phyloP scores from a whole-genome alignment of 345 rosid genomes.

The Lepidium africanum region DNA sequence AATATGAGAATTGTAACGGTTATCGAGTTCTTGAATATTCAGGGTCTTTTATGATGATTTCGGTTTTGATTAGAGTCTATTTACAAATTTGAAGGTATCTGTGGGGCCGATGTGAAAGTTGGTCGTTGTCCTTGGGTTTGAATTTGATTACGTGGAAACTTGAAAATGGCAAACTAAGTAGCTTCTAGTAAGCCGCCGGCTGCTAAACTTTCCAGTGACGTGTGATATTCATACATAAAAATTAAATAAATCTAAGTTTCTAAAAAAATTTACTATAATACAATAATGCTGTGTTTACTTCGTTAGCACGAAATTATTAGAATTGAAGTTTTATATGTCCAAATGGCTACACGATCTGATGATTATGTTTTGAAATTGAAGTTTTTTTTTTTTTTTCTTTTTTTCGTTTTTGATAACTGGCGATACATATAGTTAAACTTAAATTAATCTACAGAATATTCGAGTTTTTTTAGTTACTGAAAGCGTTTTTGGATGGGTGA shows the following conservation, averaged over 20 bases:
- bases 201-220: constrained; percentile 10
- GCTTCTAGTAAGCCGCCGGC: constrained; percentile 18
- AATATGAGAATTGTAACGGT: neutral
- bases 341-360: too few species aligned
- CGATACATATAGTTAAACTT: too few species aligned
- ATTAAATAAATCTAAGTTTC: too few species aligned
- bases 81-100: neutral
- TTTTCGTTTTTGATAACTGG: too few species aligned
- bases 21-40: neutral
- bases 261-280: neutral
- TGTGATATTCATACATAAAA: neutral
- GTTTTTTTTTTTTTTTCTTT: too few species aligned
- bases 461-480: too few species aligned
- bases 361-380: too few species aligned
- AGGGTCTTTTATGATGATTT: neutral
- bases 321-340: too few species aligned
- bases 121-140: neutral
- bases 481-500: too few species aligned
- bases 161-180: neutral
- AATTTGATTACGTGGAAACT: constrained; percentile 13
- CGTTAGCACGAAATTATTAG: too few species aligned
- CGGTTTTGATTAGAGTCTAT: neutral
- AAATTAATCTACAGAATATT: too few species aligned
- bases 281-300: neutral
- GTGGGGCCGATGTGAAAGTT: neutral